A percentile compares a stretch with the other conserved stretches of the same genome.
phyloP scores from a whole-genome alignment of 495 filamentous ascomycete genomes.

The Penicillium verhagenii region DNA sequence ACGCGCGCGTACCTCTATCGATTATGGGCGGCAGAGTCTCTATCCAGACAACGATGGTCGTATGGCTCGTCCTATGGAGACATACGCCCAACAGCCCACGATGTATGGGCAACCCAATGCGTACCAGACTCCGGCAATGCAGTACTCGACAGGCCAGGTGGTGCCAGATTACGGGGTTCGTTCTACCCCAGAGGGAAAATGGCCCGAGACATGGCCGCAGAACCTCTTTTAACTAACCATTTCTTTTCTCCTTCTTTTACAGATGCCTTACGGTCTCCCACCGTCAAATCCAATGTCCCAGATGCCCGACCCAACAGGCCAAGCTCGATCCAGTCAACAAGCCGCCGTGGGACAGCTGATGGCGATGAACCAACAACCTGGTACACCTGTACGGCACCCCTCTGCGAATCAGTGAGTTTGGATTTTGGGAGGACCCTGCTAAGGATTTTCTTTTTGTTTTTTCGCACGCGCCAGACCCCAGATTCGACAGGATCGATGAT shows the following conservation, averaged over 20 bases:
- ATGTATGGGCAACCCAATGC: conserved; percentile 40
- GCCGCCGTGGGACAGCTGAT: conserved; percentile 43
- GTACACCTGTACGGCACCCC: conserved; percentile 45
- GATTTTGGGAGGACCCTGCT: conserved; percentile 24
- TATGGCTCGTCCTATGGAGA: conserved; percentile 41
- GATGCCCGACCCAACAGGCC: conserved; percentile 39
- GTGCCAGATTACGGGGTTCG: conserved; percentile 47
- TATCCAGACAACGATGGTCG: conserved; percentile 39
- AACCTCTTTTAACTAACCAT: conserved; percentile 1
- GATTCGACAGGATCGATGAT: conserved; percentile 45
- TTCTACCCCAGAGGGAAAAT: conserved; percentile 2
- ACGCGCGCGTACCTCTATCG: conserved; percentile 45
- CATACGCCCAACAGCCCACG: conserved; percentile 38
- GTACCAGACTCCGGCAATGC: conserved; percentile 41
- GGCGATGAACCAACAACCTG: conserved; percentile 41
- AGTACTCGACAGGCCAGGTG: conserved; percentile 40
- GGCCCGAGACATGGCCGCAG: not conserved
- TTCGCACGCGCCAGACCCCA: conserved; percentile 31
- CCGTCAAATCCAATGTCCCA: conserved; percentile 35
- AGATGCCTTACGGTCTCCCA: conserved; percentile 40
- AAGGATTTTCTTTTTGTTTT: conserved; percentile 27
- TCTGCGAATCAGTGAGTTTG: conserved; percentile 26
- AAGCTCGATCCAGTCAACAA: conserved; percentile 38
- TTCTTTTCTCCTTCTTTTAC: not conserved
- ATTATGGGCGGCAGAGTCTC: conserved; percentile 39